Evolutionary conservation across 345 rosid genomes (phyloP).

Genomic region (Carallia brachiata): DNA sequence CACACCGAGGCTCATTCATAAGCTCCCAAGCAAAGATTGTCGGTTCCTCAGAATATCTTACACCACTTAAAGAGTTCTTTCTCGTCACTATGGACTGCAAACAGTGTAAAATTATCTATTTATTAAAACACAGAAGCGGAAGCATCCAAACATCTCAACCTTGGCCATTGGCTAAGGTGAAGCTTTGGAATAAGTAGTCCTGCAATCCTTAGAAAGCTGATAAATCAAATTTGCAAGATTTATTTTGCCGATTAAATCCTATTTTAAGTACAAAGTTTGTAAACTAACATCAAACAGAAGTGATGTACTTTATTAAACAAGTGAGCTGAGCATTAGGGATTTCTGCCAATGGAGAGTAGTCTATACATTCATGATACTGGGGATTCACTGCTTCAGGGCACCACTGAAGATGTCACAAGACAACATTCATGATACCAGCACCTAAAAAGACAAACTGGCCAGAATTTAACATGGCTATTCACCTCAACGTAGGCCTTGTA

Average conservation of each 20-base stretch:
- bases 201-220: too few relatives aligned
- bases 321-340: too few relatives aligned
- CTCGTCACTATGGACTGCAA: conserved; percentile 41
- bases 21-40: conserved; percentile 62
- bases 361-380: too few relatives aligned
- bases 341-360: too few relatives aligned
- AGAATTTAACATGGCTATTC: neutral
- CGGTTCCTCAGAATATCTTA: conserved; percentile 41
- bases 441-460: neutral
- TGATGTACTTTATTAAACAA: too few relatives aligned
- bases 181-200: too few relatives aligned
- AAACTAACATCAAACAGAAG: too few relatives aligned
- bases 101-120: neutral
- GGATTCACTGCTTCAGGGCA: too few relatives aligned
- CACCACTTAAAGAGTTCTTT: conserved; percentile 42
- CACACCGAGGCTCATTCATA: conserved; percentile 54
- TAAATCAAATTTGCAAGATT: too few relatives aligned
- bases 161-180: neutral
- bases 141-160: neutral
- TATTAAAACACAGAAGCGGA: neutral
- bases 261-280: too few relatives aligned
- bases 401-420: neutral
- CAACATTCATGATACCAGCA: neutral
- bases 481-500: conserved; percentile 42
- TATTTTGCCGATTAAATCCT: too few relatives aligned